Evolutionary conservation across 805 yeast genomes (phyloP), one percentile per base, ranked within the genome.

Genomic region (Pichia paraexigua): DNA sequence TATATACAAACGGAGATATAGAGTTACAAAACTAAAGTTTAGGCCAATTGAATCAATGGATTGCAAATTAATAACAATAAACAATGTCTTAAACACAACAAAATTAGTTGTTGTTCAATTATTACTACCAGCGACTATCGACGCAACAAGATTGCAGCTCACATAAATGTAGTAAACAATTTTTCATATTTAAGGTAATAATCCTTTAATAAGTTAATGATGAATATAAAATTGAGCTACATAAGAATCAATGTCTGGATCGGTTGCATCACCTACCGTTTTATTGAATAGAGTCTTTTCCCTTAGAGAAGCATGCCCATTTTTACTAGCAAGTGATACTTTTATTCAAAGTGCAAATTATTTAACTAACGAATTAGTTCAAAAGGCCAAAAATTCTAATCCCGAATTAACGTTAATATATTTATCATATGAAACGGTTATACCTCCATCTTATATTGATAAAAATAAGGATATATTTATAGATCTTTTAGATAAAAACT

Each of bases 291-390:
- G 98, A 53, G 70, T 88, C 8, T 65, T 94, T 3, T 67, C 82
- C 3, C 68, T 87, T 48, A 86, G 83, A 56, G 98, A 94, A 60
- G 66, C 67, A 22, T 77, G 92, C 0, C 95, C 96, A 0, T 78
- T 92, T 50, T 65, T 88, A 3, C 71, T 92, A 5, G 71, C 85
- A 5, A 62, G 78, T 10, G 98, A 94, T 63, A 75, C 86, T 1
- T 66, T 89, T 11, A 71, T 76, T 0, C 97, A 91, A 64, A 79
- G 94, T 0, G 79, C 89, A 0, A 58, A 68, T 30, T 60, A 70
- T 45, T 65, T 91, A 13, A 60, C 87, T 1, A 62, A 68, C 27
- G 97, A 89, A 62, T 72, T 90, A 46, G 65, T 75, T 2, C 65
- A 72, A 56, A 71, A 75, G 47, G 57, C 59, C 61, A 40, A 47